Evolutionary conservation across 352 stramenopile species (phyloP), one percentile per base, ranked within the genome.

Genomic region (Phytophthora foliorum): DNA sequence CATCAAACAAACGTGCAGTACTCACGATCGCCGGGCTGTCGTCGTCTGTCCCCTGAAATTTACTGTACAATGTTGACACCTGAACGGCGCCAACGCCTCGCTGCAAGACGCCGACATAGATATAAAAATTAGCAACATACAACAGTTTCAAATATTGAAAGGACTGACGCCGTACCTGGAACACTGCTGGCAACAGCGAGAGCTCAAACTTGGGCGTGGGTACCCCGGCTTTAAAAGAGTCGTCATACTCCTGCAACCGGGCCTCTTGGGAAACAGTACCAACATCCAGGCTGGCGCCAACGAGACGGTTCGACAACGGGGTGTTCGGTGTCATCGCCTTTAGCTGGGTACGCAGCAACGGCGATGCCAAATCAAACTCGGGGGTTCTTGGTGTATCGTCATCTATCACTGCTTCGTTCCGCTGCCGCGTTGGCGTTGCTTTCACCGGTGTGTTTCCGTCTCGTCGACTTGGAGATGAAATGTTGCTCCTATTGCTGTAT

Each of bases 301-400:
- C 88, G 3, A 96, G 74, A 2, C 88, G 85, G 61, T 96, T 96
- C 10, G 88, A 96, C 14, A 96, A 65, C 55, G 89, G 89, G 6
- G 89, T 96, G 53, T 92, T 85, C 17, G 86, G 86, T 6, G 85
- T 94, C 85, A 96, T 92, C 6, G 81, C 89, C 61, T 92, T 93
- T 10, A 96, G 75, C 61, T 91, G 81, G 2, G 89, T 96, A 9
- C 81, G 82, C 31, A 96, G 68, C 51, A 96, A 71, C 2, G 89
- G 89, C 17, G 89, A 96, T n/a, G 80, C 71, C 74, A 95, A 74
- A 56, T 88, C 81, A 16, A 93, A 85, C 1, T 84, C 74, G 21
- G 86, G 84, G 0, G 84, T 91, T 58, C 75, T 72, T 0, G 82
- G 82, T 21, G 85, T 86, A 17, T 93, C 86, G 41, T 89, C 80